Evolutionary conservation across 306 rosid species (phyloP).

Genomic region (Pyrus bretschneideri): DNA sequence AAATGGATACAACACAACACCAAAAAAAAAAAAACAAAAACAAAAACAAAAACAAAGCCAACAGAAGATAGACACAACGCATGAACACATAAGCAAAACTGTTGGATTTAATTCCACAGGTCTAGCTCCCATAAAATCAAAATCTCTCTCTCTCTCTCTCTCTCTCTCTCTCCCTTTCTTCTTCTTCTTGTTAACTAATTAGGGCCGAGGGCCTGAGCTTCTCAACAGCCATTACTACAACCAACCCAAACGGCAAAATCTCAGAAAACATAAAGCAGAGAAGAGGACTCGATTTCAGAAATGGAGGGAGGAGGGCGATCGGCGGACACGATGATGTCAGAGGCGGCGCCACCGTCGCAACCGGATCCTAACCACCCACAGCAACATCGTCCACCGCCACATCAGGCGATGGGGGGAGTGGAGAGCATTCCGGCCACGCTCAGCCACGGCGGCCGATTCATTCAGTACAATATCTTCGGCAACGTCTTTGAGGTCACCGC

Average conservation of each 20-base stretch:
- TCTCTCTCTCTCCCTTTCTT: not conserved
- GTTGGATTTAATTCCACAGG: too few relatives aligned
- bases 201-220: not conserved
- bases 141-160: not conserved
- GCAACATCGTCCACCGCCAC: constrained; percentile 17
- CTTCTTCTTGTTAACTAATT: not conserved
- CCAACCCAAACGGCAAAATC: not conserved
- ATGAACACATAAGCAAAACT: not conserved
- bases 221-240: not conserved
- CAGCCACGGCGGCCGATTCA: constrained; percentile 88
- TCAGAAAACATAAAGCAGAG: not conserved
- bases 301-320: constrained; percentile 53
- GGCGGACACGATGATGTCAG: constrained; percentile 71
- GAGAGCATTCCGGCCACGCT: constrained; percentile 85
- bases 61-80: not conserved
- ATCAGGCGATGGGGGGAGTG: constrained; percentile 34
- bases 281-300: not conserved
- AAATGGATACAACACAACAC: not conserved
- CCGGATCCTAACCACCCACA: constrained; percentile 15
- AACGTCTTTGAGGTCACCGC: constrained; percentile 87
- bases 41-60: not conserved
- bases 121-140: not conserved
- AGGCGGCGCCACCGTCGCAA: constrained; percentile 33
- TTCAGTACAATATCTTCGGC: constrained; percentile 91
- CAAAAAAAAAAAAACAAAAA: too few relatives aligned